Percentiles rank a stretch among this genome's conserved stretches.
Conservation (phyloP, 1,284 basidiomycete genomes). For the Microbotryomycetes sp. region DNA sequence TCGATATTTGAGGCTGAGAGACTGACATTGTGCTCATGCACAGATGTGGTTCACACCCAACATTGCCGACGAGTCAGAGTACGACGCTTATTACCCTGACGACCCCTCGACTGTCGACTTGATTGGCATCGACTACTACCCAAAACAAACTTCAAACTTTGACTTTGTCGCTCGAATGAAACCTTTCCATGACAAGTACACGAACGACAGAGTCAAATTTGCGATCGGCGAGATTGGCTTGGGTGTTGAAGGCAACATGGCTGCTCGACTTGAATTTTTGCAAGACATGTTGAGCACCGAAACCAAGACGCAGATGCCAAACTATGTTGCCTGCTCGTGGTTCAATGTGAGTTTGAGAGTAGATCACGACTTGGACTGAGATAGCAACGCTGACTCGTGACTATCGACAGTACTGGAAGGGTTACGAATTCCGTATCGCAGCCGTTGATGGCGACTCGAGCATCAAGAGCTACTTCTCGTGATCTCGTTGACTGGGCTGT, state of each 20-base stretch:
- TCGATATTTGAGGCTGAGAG: conserved; percentile 12
- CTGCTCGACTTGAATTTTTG: conserved; percentile 38
- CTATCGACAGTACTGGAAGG: conserved; percentile 4
- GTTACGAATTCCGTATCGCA: conserved; percentile 34
- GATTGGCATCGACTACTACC: conserved; percentile 42
- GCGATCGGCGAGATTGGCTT: conserved; percentile 44
- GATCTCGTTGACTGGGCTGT: not conserved
- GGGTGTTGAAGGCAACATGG: conserved; percentile 28
- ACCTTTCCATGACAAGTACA: conserved; percentile 42
- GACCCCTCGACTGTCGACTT: conserved; percentile 39
- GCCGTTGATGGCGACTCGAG: conserved; percentile 20
- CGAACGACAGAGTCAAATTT: conserved; percentile 34
- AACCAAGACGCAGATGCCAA: conserved; percentile 33
- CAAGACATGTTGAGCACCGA: conserved; percentile 35
- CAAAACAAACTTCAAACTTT: conserved; percentile 23
- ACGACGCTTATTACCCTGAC: conserved; percentile 38
- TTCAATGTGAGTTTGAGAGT: conserved; percentile 33
- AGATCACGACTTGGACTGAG: not conserved
- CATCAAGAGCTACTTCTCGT: conserved; percentile 26
- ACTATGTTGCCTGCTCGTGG: conserved; percentile 40
- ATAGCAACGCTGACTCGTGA: conserved; percentile 5
- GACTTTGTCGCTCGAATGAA: conserved; percentile 39
- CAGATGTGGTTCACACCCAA: conserved; percentile 39
- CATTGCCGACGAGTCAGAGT: conserved; percentile 31
- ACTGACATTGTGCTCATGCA: conserved; percentile 20